These are phyloP conservation scores for Euptelea pleiosperma DNA, from an alignment of 164 flowering plant genomes.

Conservation along the genomic window DNA sequence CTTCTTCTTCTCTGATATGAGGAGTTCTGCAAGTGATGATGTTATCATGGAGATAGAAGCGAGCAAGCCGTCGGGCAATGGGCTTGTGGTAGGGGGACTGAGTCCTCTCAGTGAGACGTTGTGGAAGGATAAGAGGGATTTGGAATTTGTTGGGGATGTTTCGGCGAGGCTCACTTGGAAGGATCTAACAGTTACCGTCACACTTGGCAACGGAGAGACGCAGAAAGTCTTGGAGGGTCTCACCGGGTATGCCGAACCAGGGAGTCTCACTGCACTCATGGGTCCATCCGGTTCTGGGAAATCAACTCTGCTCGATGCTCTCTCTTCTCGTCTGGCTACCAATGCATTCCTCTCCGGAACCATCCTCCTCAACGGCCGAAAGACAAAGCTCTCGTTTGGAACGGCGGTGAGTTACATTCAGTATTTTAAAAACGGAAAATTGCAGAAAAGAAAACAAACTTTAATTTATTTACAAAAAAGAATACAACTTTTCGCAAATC, in stretches of 20 bases:
- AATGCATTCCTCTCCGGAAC: conserved; percentile 84
- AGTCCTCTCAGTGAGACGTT: conserved; percentile 82
- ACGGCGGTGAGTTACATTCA: conserved; percentile 88
- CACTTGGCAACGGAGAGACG: conserved; percentile 56
- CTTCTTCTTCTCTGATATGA: too few relatives aligned
- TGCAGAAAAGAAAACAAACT: too few relatives aligned
- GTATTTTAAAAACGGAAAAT: too few relatives aligned
- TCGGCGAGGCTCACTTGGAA: conserved; percentile 87
- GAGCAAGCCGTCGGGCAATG: conserved; percentile 32
- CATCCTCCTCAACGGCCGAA: conserved; percentile 77
- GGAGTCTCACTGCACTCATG: conserved; percentile 78
- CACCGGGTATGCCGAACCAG: conserved; percentile 86
- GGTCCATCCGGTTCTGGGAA: conserved; percentile 97
- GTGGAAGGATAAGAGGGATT: conserved; percentile 59
- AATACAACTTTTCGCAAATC: too few relatives aligned
- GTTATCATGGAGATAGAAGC: conserved; percentile 58
- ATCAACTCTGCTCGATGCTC: conserved; percentile 90
- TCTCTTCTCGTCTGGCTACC: conserved; percentile 77
- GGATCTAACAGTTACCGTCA: conserved; percentile 78
- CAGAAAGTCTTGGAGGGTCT: conserved; percentile 74
- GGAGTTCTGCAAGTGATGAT: conserved; percentile 10
- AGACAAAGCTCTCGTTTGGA: conserved; percentile 84
- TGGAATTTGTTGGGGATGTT: conserved; percentile 63
- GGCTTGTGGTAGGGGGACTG: conserved; percentile 42
- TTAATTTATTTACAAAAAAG: too few relatives aligned